These are phyloP conservation scores for Sodiomyces alkalinus DNA, from an alignment of 2,329 filamentous ascomycete species.

Conservation along the genomic window DNA sequence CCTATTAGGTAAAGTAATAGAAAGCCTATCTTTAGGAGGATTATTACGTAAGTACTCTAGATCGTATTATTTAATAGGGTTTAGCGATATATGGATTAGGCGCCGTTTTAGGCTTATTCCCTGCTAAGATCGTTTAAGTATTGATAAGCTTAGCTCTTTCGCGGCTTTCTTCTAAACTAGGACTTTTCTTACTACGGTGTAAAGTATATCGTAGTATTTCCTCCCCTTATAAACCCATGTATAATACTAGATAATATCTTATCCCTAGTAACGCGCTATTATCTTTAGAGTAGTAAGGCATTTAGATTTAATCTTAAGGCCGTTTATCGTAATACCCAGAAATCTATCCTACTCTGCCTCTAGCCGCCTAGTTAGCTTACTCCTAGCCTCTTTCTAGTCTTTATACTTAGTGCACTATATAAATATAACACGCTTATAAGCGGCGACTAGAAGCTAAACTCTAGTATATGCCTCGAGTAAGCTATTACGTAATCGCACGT, in stretches of 20 bases:
- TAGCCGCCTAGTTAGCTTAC: not conserved
- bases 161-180: not conserved
- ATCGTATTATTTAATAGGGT: not conserved
- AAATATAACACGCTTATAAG: conserved; percentile 2
- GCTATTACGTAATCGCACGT: conserved; percentile 1
- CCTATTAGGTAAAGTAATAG: not conserved
- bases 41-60: not conserved
- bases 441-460: conserved; percentile 3
- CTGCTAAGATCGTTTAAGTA: conserved; percentile 1
- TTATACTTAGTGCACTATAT: not conserved
- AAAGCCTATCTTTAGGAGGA: not conserved
- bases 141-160: not conserved
- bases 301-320: not conserved
- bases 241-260: conserved; percentile 6
- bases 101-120: not conserved
- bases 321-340: not conserved
- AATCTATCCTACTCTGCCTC: not conserved
- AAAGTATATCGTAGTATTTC: conserved; percentile 6
- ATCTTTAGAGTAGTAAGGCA: conserved; percentile 1
- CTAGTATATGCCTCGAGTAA: conserved; percentile 1
- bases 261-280: conserved; percentile 2
- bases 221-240: conserved; percentile 3
- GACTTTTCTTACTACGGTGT: conserved; percentile 1
- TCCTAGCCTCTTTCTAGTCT: not conserved
- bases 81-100: not conserved